phyloP scores from a whole-genome alignment of 352 stramenopile species.

The Phytophthora ramorum region DNA sequence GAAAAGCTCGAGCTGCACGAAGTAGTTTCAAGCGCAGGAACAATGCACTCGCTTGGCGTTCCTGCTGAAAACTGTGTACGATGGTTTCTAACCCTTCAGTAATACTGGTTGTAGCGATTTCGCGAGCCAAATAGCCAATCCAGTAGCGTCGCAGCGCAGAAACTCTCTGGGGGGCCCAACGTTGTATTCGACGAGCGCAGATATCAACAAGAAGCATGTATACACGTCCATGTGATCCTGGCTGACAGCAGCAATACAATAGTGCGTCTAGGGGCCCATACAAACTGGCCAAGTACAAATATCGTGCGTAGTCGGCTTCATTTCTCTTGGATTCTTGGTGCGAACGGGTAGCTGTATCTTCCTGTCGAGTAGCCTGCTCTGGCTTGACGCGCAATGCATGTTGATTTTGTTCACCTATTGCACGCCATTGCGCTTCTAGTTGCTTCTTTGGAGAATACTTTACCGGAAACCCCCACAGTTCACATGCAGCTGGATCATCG shows the following conservation, averaged over 20 bases:
- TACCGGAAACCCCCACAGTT: slow-evolving; percentile 22
- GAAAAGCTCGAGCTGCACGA: slow-evolving; percentile 6
- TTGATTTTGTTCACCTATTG: slow-evolving; percentile 3
- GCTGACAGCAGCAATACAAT: slow-evolving; percentile 25
- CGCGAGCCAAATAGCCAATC: slow-evolving; percentile 12
- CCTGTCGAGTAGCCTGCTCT: background rate
- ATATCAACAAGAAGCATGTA: slow-evolving; percentile 17
- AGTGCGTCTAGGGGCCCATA: slow-evolving; percentile 23
- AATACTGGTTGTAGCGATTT: slow-evolving; percentile 6
- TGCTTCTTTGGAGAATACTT: slow-evolving; percentile 19
- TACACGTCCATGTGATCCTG: slow-evolving; percentile 18
- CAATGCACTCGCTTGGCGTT: slow-evolving; percentile 19
- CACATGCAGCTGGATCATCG: slow-evolving; percentile 5
- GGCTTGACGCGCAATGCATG: background rate
- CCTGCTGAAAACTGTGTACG: slow-evolving; percentile 14
- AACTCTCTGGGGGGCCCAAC: slow-evolving; percentile 14
- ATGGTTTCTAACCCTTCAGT: slow-evolving; percentile 9
- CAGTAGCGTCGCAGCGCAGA: slow-evolving; percentile 15
- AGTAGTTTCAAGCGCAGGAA: slow-evolving; percentile 8
- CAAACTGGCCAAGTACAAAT: slow-evolving; percentile 24
- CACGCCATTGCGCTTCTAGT: slow-evolving; percentile 3
- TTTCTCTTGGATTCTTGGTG: background rate
- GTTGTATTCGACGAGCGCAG: slow-evolving; percentile 22
- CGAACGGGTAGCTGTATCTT: background rate
- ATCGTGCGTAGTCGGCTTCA: slow-evolving; percentile 26